These are phyloP conservation scores for Dillenia suffruticosa DNA, from an alignment of 164 flowering plant genomes.

Conservation along the genomic window DNA sequence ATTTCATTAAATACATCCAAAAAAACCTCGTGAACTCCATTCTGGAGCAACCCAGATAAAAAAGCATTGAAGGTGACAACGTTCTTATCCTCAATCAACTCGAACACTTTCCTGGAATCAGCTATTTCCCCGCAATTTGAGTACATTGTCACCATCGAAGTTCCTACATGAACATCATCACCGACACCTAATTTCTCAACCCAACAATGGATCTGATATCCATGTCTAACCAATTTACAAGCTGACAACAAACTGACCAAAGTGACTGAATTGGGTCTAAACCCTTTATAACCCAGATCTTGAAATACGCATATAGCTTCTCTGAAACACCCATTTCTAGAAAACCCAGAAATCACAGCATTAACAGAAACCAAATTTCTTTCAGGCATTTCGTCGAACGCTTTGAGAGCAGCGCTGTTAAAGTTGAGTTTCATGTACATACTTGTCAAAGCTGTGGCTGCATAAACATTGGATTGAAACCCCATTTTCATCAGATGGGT, in stretches of 20 bases:
- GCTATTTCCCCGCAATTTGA: conserved; percentile 31
- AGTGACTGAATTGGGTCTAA: conserved; percentile 55
- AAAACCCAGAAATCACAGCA: conserved; percentile 52
- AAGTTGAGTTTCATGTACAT: conserved; percentile 40
- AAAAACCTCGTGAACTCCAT: conserved; percentile 30
- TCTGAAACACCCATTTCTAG: conserved; percentile 32
- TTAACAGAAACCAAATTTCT: conserved; percentile 40
- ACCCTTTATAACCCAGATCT: conserved; percentile 12
- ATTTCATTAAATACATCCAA: conserved; percentile 46
- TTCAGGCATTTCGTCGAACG: conserved; percentile 60
- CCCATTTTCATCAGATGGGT: conserved; percentile 58
- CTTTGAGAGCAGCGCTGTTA: conserved; percentile 31
- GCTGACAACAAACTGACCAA: conserved; percentile 47
- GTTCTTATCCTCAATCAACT: conserved; percentile 32
- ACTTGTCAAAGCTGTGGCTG: conserved; percentile 41
- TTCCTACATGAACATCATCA: conserved; percentile 52
- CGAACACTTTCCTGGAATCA: conserved; percentile 44
- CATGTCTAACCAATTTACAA: conserved; percentile 31
- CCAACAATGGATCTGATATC: conserved; percentile 50
- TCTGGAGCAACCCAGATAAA: conserved; percentile 45
- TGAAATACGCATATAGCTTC: conserved; percentile 40
- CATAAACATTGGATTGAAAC: conserved; percentile 22
- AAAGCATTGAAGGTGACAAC: conserved; percentile 66
- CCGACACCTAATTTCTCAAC: conserved; percentile 59
- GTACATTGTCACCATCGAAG: conserved; percentile 57